Base-by-base conservation (phyloP, 257 asterid genomes). In the Henckelia pumila region DNA sequence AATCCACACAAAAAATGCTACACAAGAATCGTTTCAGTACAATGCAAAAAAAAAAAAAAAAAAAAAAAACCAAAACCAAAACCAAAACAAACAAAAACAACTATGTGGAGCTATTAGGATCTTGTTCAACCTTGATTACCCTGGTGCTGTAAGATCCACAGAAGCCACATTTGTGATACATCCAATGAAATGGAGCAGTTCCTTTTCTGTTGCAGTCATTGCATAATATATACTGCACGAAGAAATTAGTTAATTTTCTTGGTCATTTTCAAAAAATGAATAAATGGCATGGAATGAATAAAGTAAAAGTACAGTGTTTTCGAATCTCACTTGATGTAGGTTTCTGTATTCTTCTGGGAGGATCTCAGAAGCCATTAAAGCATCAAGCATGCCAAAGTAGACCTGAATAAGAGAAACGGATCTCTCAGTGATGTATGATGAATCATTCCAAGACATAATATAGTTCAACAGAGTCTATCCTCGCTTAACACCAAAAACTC, bases 351-450 rank as follows among this genome's bases (percentile, higher is more conserved):
- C 98, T 79, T 92, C 98, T 3, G 97, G 97, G 47, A 92, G 95
- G 50, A 77, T 87, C 85, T 92, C 97, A 17, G 93, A 89, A 69
- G 85, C 88, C 98, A 92, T 92, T 76, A 92, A 77, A 62, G 96
- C 98, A 49, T 92, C 97, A 58, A 92, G 96, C 97, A 92, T 92
- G 64, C 96, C 95, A 52, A 92, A 92, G 83, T 92, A 92, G 49
- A 92, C 98, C 98, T 89, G 77, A 53, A 57, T 50, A 6, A 72
- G 63, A 30, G 67, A 30, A 63, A 49, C 16, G 8, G 57, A 32
- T 52, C 40, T 78, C 60, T 63, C 24, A 69, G 25, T n/a, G n/a
- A n/a, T n/a, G n/a, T n/a, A n/a, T n/a, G n/a, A n/a, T n/a, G n/a
- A n/a, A n/a, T n/a, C n/a, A n/a, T n/a, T n/a, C n/a, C n/a, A n/a